phyloP scores from a whole-genome alignment of 495 filamentous ascomycete genomes.

The Xylaria bambusicola region DNA sequence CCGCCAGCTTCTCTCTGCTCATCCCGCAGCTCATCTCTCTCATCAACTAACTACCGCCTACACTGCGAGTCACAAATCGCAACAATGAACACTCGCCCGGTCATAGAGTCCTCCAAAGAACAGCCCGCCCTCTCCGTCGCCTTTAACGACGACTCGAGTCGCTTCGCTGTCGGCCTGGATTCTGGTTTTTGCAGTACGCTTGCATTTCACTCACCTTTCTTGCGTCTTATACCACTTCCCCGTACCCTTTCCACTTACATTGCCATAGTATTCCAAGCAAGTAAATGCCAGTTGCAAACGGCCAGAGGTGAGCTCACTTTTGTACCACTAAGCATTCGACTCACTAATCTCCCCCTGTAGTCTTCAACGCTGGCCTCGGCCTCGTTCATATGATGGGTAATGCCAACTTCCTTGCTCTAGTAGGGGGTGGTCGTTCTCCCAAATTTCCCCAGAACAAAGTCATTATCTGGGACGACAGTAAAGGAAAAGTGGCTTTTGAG shows the following conservation, averaged over 20 bases:
- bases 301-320: slow-evolving; percentile 41
- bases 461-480: slow-evolving; percentile 89
- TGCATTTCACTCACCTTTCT: slow-evolving; percentile 7
- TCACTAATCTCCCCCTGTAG: slow-evolving; percentile 42
- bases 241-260: slow-evolving; percentile 19
- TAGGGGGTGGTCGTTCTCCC: slow-evolving; percentile 84
- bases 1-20: slow-evolving; percentile 9
- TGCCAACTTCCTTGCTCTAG: slow-evolving; percentile 84
- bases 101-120: slow-evolving; percentile 73
- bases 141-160: slow-evolving; percentile 85
- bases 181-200: slow-evolving; percentile 80
- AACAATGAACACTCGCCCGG: slow-evolving; percentile 86
- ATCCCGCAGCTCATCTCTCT: no score
- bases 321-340: neutral
- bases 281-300: slow-evolving; percentile 73
- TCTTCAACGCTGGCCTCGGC: slow-evolving; percentile 83
- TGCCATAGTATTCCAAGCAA: slow-evolving; percentile 69
- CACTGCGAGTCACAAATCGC: slow-evolving; percentile 13
- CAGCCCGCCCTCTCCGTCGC: slow-evolving; percentile 79
- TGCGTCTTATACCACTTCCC: neutral
- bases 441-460: slow-evolving; percentile 91
- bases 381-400: slow-evolving; percentile 85
- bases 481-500: slow-evolving; percentile 68
- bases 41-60: neutral
- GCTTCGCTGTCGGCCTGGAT: slow-evolving; percentile 87